These are phyloP conservation scores for Dactylis glomerata DNA, from an alignment of 176 grass and related monocot species.

Conservation along the genomic window DNA sequence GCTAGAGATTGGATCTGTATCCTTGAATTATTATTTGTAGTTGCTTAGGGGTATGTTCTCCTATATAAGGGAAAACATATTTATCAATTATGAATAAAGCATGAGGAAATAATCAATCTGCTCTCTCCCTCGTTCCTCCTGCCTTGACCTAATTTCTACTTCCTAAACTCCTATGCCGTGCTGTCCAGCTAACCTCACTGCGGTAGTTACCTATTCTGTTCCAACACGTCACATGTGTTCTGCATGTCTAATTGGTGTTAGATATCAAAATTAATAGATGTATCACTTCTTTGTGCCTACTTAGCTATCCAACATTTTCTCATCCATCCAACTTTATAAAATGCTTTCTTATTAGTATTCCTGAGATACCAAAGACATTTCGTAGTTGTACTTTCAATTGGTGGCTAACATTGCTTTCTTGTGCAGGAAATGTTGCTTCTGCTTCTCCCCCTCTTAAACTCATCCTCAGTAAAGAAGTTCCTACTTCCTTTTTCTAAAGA, in stretches of 20 bases:
- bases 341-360: background rate
- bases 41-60: background rate
- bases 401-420: constrained; percentile 23
- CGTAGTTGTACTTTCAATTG: background rate
- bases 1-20: background rate
- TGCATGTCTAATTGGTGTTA: constrained; percentile 1
- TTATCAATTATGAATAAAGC: background rate
- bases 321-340: background rate
- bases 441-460: constrained; percentile 94
- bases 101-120: background rate
- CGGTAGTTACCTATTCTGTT: background rate
- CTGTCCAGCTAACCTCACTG: background rate
- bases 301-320: constrained; percentile 17
- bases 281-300: background rate
- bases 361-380: background rate
- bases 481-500: constrained; percentile 95
- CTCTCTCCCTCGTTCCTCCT: background rate
- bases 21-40: background rate
- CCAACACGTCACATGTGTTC: background rate
- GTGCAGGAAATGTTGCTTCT: constrained; percentile 99
- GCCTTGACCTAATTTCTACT: background rate
- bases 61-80: background rate
- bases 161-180: background rate
- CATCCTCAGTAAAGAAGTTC: constrained; percentile 79
- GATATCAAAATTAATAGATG: background rate